Base-by-base conservation (phyloP, 176 grass and related monocot species). In the Bonia amplexicaulis region DNA sequence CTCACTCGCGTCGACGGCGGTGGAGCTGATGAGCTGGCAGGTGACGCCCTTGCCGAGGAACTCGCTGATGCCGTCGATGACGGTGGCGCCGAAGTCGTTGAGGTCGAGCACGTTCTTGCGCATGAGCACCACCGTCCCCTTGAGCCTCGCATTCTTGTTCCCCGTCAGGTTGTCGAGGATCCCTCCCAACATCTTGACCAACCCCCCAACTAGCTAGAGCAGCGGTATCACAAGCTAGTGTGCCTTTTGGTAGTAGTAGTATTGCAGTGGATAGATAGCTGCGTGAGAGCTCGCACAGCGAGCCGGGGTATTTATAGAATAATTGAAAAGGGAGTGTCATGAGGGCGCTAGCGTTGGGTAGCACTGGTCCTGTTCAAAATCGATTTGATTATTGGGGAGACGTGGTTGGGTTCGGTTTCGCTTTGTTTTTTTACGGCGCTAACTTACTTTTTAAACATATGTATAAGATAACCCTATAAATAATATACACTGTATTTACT, bases 61-160 rank as follows among this genome's bases (percentile, higher is more conserved):
- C 65, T 92, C 90, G 66, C 68, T 14, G 13, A 92, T 54, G 37
- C 74, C 48, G 39, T 93, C 87, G 75, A 93, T 25, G 22, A 93
- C 0, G 80, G 84, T 77, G 23, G 84, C 91, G 45, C 54, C 52
- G 51, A 72, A 90, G 74, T 92, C 90, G 35, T 59, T 89, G 79
- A 92, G 15, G 71, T 92, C 90, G 46, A 92, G 79, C 23, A 84
- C 87, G 27, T 85, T 93, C 80, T 90, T 86, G 51, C 74, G 82
- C 91, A 87, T 90, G 64, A 94, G 77, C 41, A 90, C 70, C 58
- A 94, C 92, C 37, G 53, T 74, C 27, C 80, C 87, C 78, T 80
- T 87, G 53, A 84, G 80, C 46, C 46, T 65, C 27, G 12, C 25
- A 37, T 39, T 51, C 78, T 53, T 68, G 46, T 46, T 49, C 45